A percentile compares a stretch with the other conserved stretches of the same genome.
Evolutionary conservation across 148 eudicot genomes (phyloP).

Genomic region (Fagopyrum homotropicum): DNA sequence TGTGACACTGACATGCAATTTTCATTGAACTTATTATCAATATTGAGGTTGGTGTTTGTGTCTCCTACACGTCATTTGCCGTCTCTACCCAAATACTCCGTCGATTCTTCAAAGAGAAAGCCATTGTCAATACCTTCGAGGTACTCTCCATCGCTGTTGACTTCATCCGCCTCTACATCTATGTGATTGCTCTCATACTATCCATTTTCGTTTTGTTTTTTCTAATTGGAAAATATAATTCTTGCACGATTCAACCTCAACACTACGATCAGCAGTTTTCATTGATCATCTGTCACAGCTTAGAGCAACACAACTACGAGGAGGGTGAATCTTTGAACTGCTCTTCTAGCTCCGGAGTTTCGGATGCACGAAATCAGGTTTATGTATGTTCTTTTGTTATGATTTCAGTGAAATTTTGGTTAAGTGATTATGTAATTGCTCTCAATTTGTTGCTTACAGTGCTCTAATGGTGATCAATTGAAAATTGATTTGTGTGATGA

Average conservation of each 20-base stretch:
- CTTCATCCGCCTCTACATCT: neutral
- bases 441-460: neutral
- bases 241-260: neutral
- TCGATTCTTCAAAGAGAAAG: neutral
- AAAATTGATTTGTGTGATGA: neutral
- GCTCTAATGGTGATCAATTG: neutral
- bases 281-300: no score
- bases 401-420: neutral
- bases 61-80: neutral
- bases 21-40: no score
- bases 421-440: neutral
- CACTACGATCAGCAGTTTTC: no score
- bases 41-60: neutral
- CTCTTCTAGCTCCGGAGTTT: slow-evolving; percentile 9
- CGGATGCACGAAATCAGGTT: neutral
- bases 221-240: neutral
- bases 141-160: neutral
- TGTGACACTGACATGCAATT: no score
- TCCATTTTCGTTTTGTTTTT: neutral
- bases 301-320: slow-evolving; percentile 7
- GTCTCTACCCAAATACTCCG: neutral
- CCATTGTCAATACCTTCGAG: neutral
- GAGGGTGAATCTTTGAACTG: slow-evolving; percentile 6
- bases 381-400: neutral
- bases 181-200: neutral